Conservation (phyloP, 768 basidiomycete genomes). For the Dentipellis sp. region DNA sequence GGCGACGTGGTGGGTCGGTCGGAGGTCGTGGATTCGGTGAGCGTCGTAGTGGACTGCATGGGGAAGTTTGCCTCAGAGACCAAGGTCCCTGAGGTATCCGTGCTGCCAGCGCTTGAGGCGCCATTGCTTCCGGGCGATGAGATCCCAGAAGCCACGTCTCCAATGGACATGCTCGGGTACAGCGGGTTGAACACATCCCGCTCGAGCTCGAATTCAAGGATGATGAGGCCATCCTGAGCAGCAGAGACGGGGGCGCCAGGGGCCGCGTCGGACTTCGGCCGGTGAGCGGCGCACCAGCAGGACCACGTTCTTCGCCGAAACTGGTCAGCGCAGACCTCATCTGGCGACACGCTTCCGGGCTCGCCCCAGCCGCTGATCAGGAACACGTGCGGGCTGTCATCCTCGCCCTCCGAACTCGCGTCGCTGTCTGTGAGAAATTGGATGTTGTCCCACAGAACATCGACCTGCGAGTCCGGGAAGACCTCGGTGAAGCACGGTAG, state of each 20-base stretch:
- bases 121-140: constrained; percentile 16
- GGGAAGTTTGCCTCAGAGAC: not conserved
- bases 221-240: constrained; percentile 32
- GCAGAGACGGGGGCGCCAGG: not conserved
- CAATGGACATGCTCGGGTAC: constrained; percentile 32
- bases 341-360: constrained; percentile 39
- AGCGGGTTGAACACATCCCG: constrained; percentile 61
- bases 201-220: constrained; percentile 79
- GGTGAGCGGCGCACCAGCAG: constrained; percentile 63
- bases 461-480: constrained; percentile 56
- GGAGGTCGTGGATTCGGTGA: not conserved
- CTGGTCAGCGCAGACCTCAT: constrained; percentile 18
- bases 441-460: constrained; percentile 64
- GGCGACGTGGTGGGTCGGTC: not conserved
- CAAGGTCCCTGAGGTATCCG: constrained; percentile 4
- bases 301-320: constrained; percentile 43
- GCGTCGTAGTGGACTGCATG: not conserved
- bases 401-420: constrained; percentile 26
- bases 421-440: constrained; percentile 50
- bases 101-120: not conserved
- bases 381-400: constrained; percentile 58
- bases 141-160: constrained; percentile 12
- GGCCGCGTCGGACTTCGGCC: constrained; percentile 24
- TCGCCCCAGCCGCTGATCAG: constrained; percentile 62
- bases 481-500: constrained; percentile 66